Base-by-base conservation (phyloP, 441 rosid species). In the Populus hybrid region DNA sequence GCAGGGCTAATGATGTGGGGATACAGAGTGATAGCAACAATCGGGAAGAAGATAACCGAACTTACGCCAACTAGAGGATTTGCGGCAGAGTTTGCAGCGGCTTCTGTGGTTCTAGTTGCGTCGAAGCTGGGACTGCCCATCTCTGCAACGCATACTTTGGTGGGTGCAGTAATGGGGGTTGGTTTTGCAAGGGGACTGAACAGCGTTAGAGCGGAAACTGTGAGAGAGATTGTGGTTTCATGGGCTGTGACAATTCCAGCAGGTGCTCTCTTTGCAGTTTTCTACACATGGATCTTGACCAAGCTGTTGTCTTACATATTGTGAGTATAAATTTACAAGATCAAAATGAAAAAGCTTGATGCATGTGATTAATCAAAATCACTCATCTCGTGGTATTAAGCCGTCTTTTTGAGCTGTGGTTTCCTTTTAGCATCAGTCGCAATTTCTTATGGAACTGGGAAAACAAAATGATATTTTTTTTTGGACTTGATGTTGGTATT, bases 141-240 rank as follows among this genome's bases (percentile, higher is more conserved):
- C 57, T 96, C 99, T 0, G 98, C 98, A 32, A 96, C 98, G 0
- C 99, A 94, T 79, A 96, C 99, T 9, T 84, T 96, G 40, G 98
- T 96, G 20, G 98, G 99, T 18, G 97, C 98, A 10, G 99, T 96
- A 40, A 94, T 94, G 99, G 99, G 99, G 12, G 99, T 96, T 16
- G 99, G 99, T 10, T 94, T 96, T 50, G 99, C 99, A 0, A 90
- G 99, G 78, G 99, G 99, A 54, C 89, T 94, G 32, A 96, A 93
- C 74, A 87, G 89, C 65, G 99, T 96, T 63, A 87, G 98, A 82
- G 89, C 95, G 46, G 98, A 94, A 86, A 93, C 97, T 8, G 96
- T 94, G 77, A 87, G 78, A 80, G 99, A 94, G 88, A 96, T 96
- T 35, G 98, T 90, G 80, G 85, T 88, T 74, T 96, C 99, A 42